phyloP scores from a whole-genome alignment of 129 eudicot genomes.

The Flaveria bidentis region DNA sequence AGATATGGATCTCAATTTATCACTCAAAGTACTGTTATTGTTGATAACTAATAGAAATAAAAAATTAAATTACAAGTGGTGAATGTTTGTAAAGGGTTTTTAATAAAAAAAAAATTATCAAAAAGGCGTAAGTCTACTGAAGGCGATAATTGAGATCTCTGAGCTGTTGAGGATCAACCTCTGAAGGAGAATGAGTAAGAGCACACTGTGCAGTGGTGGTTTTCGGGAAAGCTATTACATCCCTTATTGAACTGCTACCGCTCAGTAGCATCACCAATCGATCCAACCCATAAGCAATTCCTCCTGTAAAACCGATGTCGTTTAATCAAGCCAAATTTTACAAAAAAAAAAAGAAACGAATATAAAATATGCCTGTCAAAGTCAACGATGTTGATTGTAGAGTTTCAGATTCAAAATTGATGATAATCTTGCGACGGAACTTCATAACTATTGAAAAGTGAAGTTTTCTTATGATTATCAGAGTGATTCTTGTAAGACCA shows the following conservation, averaged over 20 bases:
- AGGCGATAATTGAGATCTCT: slow-evolving; percentile 57
- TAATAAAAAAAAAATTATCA: neutral
- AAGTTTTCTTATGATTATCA: neutral
- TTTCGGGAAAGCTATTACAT: slow-evolving; percentile 97
- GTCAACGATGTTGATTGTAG: neutral
- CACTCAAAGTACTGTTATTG: neutral
- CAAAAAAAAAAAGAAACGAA: neutral
- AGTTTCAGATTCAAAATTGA: neutral
- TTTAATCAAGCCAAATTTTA: neutral
- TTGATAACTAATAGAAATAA: neutral
- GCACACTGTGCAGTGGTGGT: slow-evolving; percentile 93
- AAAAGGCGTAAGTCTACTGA: slow-evolving; percentile 10
- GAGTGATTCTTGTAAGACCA: neutral
- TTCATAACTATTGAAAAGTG: neutral
- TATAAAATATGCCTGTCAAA: neutral
- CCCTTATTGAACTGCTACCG: slow-evolving; percentile 80
- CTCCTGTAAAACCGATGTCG: slow-evolving; percentile 51
- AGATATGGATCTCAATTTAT: neutral
- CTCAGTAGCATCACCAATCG: slow-evolving; percentile 87
- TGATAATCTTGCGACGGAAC: neutral
- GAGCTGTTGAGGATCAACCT: slow-evolving; percentile 89
- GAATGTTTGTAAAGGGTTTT: neutral
- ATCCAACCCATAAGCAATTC: slow-evolving; percentile 95
- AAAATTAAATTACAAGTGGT: neutral
- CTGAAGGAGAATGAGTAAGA: slow-evolving; percentile 92